These are phyloP conservation scores for Bolboschoenoplectus hybrid DNA, from an alignment of 202 grass and related monocot species.

Conservation along the genomic window DNA sequence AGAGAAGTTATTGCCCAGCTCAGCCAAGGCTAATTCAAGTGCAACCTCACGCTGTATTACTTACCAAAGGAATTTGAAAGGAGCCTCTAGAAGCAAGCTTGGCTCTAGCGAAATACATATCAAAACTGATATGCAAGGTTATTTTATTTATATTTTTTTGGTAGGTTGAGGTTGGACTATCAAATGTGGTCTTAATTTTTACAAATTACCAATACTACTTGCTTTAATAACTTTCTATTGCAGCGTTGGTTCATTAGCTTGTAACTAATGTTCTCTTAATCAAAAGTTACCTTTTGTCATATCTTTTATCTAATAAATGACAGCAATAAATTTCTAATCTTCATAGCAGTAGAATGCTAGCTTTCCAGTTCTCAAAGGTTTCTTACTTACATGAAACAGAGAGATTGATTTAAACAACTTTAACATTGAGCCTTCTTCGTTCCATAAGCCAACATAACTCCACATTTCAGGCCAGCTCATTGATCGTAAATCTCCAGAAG, in stretches of 20 bases:
- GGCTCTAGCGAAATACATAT: background rate
- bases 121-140: constrained; percentile 19
- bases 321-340: constrained; percentile 2
- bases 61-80: background rate
- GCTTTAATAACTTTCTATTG: background rate
- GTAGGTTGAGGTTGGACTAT: background rate
- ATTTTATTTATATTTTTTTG: background rate
- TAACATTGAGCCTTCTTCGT: background rate
- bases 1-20: background rate
- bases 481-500: constrained; percentile 14
- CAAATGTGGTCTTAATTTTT: background rate
- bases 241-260: background rate
- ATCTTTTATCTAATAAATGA: background rate
- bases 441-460: background rate
- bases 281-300: background rate
- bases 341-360: constrained; percentile 10
- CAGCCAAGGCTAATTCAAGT: constrained; percentile 25
- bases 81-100: background rate
- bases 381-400: background rate
- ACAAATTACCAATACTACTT: background rate
- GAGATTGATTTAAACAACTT: background rate
- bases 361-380: background rate
- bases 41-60: background rate
- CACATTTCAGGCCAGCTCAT: background rate
- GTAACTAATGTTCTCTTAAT: constrained; percentile 7